Conservation (phyloP, 140 eudicot genomes). For the Erigeron philadelphicus region DNA sequence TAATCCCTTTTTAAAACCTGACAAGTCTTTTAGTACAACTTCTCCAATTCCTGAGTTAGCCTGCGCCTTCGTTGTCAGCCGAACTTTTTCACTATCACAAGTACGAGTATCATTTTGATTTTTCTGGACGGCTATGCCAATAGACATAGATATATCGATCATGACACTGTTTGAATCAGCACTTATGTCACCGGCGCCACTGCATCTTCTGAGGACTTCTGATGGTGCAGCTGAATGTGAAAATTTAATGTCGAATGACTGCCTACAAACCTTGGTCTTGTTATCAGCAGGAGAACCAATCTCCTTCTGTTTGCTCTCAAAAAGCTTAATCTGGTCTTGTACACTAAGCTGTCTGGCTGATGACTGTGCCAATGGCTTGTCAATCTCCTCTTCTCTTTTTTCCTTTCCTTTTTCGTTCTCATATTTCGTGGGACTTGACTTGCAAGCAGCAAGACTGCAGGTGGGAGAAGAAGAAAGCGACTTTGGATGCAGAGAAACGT, state of each 20-base stretch:
- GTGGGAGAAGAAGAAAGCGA: background rate
- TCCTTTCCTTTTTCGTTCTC: background rate
- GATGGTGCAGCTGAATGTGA: conserved; percentile 21
- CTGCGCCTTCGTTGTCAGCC: background rate
- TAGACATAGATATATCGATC: background rate
- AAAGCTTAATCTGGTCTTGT: conserved; percentile 61
- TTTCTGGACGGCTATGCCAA: background rate
- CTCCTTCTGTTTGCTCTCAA: conserved; percentile 76
- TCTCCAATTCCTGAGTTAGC: background rate
- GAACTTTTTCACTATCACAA: background rate
- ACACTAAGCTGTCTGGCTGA: conserved; percentile 64
- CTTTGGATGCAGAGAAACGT: background rate
- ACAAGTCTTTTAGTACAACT: background rate
- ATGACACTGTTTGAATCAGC: background rate
- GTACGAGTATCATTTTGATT: background rate
- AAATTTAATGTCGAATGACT: conserved; percentile 49
- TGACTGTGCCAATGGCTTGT: conserved; percentile 21
- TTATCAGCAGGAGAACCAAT: conserved; percentile 32
- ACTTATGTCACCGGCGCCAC: conserved; percentile 75
- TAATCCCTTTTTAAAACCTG: background rate
- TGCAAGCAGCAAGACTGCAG: conserved; percentile 13
- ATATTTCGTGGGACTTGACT: background rate
- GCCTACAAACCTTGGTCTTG: conserved; percentile 49
- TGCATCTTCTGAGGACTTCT: conserved; percentile 69
- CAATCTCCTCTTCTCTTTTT: background rate